Evolutionary conservation across 78 protist genomes (phyloP).

Genomic region (Cavenderia fasciculata): DNA sequence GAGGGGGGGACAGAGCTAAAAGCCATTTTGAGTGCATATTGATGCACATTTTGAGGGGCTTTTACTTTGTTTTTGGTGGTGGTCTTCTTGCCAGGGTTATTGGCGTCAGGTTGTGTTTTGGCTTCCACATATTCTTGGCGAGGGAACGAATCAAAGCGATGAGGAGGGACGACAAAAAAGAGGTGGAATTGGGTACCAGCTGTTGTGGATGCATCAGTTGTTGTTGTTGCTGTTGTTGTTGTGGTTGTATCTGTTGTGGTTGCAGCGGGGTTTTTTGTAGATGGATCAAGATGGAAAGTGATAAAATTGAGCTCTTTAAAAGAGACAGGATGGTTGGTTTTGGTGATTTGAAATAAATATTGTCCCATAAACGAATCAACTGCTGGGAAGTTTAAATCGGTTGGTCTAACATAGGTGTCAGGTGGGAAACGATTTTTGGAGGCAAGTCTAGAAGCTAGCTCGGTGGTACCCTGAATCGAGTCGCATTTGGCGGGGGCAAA

Average conservation of each 20-base stretch:
- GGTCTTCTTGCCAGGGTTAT: too few relatives aligned
- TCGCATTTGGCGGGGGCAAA: too few relatives aligned
- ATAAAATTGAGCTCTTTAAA: too few relatives aligned
- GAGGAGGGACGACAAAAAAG: not conserved
- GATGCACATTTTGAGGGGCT: not conserved
- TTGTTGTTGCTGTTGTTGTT: too few relatives aligned
- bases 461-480: not conserved
- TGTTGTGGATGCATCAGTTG: too few relatives aligned
- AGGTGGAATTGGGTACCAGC: too few relatives aligned
- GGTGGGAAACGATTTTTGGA: not conserved
- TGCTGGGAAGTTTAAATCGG: not conserved
- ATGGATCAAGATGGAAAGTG: too few relatives aligned
- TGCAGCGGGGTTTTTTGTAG: too few relatives aligned
- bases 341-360: not conserved
- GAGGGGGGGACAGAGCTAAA: not conserved
- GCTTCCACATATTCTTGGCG: not conserved
- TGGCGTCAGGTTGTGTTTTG: too few relatives aligned
- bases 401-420: not conserved
- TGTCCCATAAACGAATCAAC: slow-evolving; percentile 2
- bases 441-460: too few relatives aligned
- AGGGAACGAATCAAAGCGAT: not conserved
- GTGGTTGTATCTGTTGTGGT: too few relatives aligned
- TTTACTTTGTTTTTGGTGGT: too few relatives aligned
- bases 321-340: not conserved
- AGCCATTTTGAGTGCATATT: not conserved